These are phyloP conservation scores for Saturnispora sekii DNA, from an alignment of 805 yeast genomes.

Conservation along the genomic window DNA sequence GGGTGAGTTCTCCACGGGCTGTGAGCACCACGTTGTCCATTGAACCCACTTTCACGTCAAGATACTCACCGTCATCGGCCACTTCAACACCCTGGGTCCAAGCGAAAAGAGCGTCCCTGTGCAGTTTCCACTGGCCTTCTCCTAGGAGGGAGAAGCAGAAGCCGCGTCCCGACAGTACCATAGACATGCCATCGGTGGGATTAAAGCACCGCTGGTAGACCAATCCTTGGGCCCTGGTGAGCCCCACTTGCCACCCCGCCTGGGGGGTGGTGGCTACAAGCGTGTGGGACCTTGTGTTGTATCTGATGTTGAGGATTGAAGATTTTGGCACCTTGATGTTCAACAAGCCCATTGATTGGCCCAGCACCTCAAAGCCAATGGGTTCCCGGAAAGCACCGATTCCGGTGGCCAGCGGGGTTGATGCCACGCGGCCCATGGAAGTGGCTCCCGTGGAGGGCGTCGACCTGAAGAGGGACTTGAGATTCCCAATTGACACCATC, in stretches of 20 bases:
- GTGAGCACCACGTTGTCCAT: slow-evolving; percentile 34
- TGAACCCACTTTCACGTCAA: slow-evolving; percentile 11
- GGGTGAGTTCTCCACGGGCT: slow-evolving; percentile 32
- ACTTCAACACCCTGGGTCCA: slow-evolving; percentile 28
- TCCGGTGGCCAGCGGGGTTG: slow-evolving; percentile 31
- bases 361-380: slow-evolving; percentile 33
- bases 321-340: slow-evolving; percentile 37
- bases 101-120: slow-evolving; percentile 31
- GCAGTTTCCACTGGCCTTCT: slow-evolving; percentile 28
- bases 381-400: slow-evolving; percentile 38
- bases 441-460: slow-evolving; percentile 7
- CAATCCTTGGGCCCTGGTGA: slow-evolving; percentile 7
- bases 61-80: neutral
- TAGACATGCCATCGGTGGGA: slow-evolving; percentile 22
- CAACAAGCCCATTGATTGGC: slow-evolving; percentile 30
- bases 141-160: slow-evolving; percentile 1
- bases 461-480: slow-evolving; percentile 7
- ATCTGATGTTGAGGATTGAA: slow-evolving; percentile 28
- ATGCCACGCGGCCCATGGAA: slow-evolving; percentile 14
- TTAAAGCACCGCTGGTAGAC: slow-evolving; percentile 29
- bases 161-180: slow-evolving; percentile 25
- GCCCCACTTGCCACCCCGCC: neutral
- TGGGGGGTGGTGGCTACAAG: slow-evolving; percentile 25
- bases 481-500: slow-evolving; percentile 7
- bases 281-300: slow-evolving; percentile 30